Evolutionary conservation across 2,329 filamentous ascomycete species (phyloP).

Genomic region (Chaetothyriales sp.): DNA sequence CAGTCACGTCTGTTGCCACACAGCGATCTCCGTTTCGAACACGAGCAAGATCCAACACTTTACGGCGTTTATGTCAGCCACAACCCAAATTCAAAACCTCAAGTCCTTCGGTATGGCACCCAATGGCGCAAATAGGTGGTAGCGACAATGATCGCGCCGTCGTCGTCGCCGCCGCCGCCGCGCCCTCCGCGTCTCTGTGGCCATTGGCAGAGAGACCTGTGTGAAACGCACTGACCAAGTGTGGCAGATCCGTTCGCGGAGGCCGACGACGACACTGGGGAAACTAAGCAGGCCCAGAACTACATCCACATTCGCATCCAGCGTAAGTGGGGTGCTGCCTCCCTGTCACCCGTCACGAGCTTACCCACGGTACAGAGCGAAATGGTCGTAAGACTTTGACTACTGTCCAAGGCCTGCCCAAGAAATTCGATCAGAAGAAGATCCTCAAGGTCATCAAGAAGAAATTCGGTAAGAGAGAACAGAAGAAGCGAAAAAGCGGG

Average conservation of each 20-base stretch:
- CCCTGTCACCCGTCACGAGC: slow-evolving; percentile 1
- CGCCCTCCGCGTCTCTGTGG: not conserved
- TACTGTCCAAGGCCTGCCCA: slow-evolving; percentile 94
- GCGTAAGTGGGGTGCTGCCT: slow-evolving; percentile 47
- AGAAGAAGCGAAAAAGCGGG: not conserved
- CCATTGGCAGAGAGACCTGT: not conserved
- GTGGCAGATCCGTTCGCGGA: slow-evolving; percentile 96
- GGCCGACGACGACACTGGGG: slow-evolving; percentile 98
- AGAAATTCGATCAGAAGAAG: slow-evolving; percentile 99
- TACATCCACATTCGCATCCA: slow-evolving; percentile 99
- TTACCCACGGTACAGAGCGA: slow-evolving; percentile 52
- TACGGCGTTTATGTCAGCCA: slow-evolving; percentile 71
- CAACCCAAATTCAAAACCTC: slow-evolving; percentile 95
- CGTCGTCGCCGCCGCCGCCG: too few species aligned
- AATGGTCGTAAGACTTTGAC: slow-evolving; percentile 99
- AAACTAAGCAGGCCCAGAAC: slow-evolving; percentile 88
- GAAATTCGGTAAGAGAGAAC: slow-evolving; percentile 61
- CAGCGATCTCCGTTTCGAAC: not conserved
- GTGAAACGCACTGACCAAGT: slow-evolving; percentile 6
- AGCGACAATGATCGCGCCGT: not conserved
- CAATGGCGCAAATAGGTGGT: not conserved
- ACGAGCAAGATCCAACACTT: slow-evolving; percentile 2
- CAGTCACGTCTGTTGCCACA: not conserved
- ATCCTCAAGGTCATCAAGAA: slow-evolving; percentile 99
- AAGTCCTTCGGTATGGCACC: slow-evolving; percentile 70